Percentiles rank a stretch among this genome's conserved stretches.
Conservation (phyloP, 805 yeast species). For the Nakazawaea wickerhamii region DNA sequence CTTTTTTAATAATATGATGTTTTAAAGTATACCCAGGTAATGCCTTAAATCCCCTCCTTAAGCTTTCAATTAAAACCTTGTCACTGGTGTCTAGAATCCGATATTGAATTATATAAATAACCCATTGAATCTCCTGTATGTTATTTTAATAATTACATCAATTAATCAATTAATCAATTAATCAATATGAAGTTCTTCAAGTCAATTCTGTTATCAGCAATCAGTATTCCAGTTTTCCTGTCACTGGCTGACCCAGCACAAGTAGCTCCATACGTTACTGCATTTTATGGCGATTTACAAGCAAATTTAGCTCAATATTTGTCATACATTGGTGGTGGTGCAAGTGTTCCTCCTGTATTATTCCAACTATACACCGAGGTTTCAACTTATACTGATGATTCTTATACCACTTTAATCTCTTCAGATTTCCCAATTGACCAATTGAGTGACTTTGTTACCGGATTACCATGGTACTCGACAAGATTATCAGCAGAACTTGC, state of each 20-base stretch:
- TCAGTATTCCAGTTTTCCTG: neutral
- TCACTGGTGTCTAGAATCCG: no score
- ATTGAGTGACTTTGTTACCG: constrained; percentile 22
- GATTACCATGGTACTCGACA: constrained; percentile 29
- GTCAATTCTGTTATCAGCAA: neutral
- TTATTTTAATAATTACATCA: no score
- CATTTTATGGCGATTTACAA: constrained; percentile 31
- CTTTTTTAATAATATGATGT: no score
- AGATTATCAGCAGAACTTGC: constrained; percentile 22
- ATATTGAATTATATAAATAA: no score
- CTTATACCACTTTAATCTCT: constrained; percentile 37
- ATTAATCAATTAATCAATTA: neutral
- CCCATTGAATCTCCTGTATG: no score
- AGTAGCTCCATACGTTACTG: constrained; percentile 22
- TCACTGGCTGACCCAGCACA: neutral
- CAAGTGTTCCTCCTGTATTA: constrained; percentile 24
- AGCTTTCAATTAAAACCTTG: no score
- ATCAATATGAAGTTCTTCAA: neutral
- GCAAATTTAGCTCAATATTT: constrained; percentile 28
- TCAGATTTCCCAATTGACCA: constrained; percentile 16
- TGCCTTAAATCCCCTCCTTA: no score
- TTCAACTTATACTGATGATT: constrained; percentile 36
- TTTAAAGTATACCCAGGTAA: no score
- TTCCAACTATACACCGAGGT: constrained; percentile 27
- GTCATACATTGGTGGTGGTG: constrained; percentile 25